These are phyloP conservation scores for Mycotypha africana DNA, from an alignment of 371 early-diverging fungal genomes.

Conservation along the genomic window DNA sequence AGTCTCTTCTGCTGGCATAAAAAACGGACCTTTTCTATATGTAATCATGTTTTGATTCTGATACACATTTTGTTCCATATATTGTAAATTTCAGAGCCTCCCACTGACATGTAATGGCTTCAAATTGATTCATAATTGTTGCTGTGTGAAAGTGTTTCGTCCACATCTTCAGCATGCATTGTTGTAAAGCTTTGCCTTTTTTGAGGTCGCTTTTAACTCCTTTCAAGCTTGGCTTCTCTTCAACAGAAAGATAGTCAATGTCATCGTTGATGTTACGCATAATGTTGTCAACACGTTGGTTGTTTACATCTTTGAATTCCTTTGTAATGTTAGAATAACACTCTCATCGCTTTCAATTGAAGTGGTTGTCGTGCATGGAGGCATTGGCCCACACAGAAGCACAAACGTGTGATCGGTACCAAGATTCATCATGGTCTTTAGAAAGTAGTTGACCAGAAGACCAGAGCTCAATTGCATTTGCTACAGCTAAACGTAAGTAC, in stretches of 20 bases:
- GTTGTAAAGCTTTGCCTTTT: slow-evolving; percentile 1
- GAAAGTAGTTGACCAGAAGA: not conserved
- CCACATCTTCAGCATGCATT: slow-evolving; percentile 1
- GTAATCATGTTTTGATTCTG: slow-evolving; percentile 1
- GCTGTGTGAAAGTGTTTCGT: not conserved
- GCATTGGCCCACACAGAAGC: not conserved
- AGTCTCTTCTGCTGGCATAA: not conserved
- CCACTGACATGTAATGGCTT: slow-evolving; percentile 7
- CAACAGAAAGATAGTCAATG: not conserved
- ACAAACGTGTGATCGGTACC: slow-evolving; percentile 1
- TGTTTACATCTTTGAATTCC: slow-evolving; percentile 7
- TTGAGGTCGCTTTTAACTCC: not conserved
- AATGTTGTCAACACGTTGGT: slow-evolving; percentile 13
- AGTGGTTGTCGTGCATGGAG: not conserved
- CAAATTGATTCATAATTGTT: not conserved
- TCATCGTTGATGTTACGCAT: not conserved
- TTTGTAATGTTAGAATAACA: no score
- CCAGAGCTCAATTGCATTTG: slow-evolving; percentile 4
- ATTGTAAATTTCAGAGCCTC: slow-evolving; percentile 2
- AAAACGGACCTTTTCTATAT: slow-evolving; percentile 2
- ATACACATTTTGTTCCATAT: slow-evolving; percentile 1
- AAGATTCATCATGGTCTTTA: slow-evolving; percentile 3
- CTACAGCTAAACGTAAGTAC: slow-evolving; percentile 8
- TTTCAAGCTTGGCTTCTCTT: not conserved
- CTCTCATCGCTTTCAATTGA: no score